These are phyloP conservation scores for Mercurialis annua DNA, from an alignment of 345 rosid genomes.

Conservation along the genomic window DNA sequence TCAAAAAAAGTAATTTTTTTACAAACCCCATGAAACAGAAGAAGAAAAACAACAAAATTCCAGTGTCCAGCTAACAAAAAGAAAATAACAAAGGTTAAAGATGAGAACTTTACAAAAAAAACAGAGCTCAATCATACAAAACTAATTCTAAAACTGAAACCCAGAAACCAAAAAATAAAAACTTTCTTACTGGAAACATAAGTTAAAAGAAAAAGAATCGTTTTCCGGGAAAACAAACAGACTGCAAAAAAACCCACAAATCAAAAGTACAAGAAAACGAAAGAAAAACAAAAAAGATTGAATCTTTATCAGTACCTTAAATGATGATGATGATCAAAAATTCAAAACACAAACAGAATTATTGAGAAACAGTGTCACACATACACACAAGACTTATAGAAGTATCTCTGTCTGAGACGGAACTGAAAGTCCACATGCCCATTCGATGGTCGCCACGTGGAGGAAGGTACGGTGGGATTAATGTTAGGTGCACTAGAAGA, in stretches of 20 bases:
- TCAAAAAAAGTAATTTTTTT: not conserved
- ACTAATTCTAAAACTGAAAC: not conserved
- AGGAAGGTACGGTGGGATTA: not conserved
- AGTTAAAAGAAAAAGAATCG: not conserved
- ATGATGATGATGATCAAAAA: too few relatives aligned
- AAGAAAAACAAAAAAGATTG: not conserved
- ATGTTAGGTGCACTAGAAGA: conserved; percentile 5
- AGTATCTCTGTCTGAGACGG: too few relatives aligned
- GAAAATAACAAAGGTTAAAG: not conserved
- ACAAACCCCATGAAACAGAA: not conserved
- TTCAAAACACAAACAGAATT: too few relatives aligned
- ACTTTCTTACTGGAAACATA: not conserved
- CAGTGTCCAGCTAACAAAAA: not conserved
- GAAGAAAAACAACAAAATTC: not conserved
- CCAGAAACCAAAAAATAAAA: not conserved
- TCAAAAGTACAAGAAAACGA: not conserved
- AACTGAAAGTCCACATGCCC: too few relatives aligned
- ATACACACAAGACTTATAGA: too few relatives aligned
- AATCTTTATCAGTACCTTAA: not conserved
- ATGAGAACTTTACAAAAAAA: not conserved
- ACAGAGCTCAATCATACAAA: too few relatives aligned
- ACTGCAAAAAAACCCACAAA: not conserved
- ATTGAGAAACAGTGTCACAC: too few relatives aligned
- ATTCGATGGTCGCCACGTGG: conserved; percentile 10
- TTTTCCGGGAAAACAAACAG: conserved; percentile 7